Evolutionary conservation across 345 rosid genomes (phyloP).

Genomic region (Camelina sativa): DNA sequence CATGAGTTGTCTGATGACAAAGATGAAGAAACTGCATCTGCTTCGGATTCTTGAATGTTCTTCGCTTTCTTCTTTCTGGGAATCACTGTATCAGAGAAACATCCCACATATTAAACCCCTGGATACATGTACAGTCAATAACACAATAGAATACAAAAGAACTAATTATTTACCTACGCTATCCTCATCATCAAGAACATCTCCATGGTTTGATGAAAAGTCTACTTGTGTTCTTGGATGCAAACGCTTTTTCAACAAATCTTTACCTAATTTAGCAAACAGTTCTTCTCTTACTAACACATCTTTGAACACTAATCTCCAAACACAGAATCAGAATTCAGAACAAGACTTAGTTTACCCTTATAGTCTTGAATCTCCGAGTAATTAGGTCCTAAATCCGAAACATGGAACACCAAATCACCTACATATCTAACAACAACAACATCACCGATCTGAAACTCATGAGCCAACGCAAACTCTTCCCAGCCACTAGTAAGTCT

Average conservation of each 20-base stretch:
- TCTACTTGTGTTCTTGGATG: not conserved
- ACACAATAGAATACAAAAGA: too few relatives aligned
- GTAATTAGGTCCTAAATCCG: constrained; percentile 9
- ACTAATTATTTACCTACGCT: not conserved
- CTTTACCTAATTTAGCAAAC: not conserved
- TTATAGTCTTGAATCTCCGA: not conserved
- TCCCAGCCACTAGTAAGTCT: constrained; percentile 14
- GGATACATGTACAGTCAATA: too few relatives aligned
- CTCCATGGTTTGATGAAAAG: not conserved
- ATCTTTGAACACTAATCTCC: not conserved
- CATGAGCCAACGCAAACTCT: constrained; percentile 14
- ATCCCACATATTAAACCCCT: not conserved
- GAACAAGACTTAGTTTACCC: not conserved
- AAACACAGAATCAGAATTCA: not conserved
- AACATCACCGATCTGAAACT: constrained; percentile 9
- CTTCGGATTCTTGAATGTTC: not conserved
- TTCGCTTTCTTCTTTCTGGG: constrained; percentile 10
- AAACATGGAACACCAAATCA: constrained; percentile 18
- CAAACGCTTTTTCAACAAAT: constrained; percentile 9
- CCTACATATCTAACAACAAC: constrained; percentile 5
- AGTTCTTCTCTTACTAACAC: not conserved
- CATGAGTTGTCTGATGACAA: not conserved
- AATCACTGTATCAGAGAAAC: constrained; percentile 1
- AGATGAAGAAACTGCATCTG: not conserved
- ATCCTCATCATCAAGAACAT: not conserved